A percentile compares a stretch with the other conserved stretches of the same genome.
These are phyloP conservation scores for Lichtheimia corymbifera DNA, from an alignment of 371 early-diverging fungal species.

Conservation along the genomic window DNA sequence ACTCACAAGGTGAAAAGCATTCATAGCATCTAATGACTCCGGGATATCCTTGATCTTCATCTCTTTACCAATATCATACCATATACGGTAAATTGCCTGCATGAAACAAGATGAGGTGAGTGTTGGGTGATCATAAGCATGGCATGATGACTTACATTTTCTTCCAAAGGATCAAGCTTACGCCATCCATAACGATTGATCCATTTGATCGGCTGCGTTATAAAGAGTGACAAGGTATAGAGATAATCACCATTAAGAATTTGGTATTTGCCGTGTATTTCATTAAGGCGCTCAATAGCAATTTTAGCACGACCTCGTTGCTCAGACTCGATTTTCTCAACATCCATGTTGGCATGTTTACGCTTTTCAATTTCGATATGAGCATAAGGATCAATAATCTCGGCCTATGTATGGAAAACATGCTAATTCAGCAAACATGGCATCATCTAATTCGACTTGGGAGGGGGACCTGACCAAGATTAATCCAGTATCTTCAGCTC, in stretches of 20 bases:
- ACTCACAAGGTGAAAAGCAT: slow-evolving; percentile 20
- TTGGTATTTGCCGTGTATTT: slow-evolving; percentile 50
- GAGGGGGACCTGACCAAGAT: slow-evolving; percentile 18
- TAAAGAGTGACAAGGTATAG: slow-evolving; percentile 50
- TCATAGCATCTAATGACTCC: slow-evolving; percentile 40
- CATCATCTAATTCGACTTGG: neutral
- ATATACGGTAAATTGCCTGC: slow-evolving; percentile 36
- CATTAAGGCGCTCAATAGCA: slow-evolving; percentile 46
- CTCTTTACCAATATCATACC: slow-evolving; percentile 37
- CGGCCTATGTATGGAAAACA: neutral
- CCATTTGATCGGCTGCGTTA: slow-evolving; percentile 45
- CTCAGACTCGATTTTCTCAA: slow-evolving; percentile 10
- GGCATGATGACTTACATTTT: slow-evolving; percentile 15
- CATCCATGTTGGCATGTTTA: neutral
- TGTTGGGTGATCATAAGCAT: neutral
- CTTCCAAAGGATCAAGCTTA: slow-evolving; percentile 40
- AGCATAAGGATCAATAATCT: slow-evolving; percentile 9
- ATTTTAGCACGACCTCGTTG: slow-evolving; percentile 31
- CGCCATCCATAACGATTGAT: slow-evolving; percentile 54
- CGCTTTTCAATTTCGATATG: slow-evolving; percentile 7
- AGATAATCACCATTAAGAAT: slow-evolving; percentile 55
- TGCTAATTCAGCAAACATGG: neutral
- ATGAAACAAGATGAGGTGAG: neutral
- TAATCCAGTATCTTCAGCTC: slow-evolving; percentile 52
- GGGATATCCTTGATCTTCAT: slow-evolving; percentile 60